Conservation (phyloP, 2,329 filamentous ascomycete genomes). For the Cyphellophora attinorum region DNA sequence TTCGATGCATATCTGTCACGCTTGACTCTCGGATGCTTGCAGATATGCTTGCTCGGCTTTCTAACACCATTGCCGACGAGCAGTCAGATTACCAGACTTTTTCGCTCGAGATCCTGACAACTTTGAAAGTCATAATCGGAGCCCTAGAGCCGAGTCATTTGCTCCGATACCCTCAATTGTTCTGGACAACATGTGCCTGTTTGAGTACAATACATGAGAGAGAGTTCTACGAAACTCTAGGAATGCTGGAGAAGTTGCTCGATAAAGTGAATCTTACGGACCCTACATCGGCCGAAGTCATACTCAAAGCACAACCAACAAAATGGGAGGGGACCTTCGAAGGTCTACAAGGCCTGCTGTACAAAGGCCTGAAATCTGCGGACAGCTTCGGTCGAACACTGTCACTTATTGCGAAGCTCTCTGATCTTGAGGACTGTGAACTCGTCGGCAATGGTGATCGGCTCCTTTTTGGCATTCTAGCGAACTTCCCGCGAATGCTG, state of each 20-base stretch:
- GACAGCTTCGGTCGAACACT: conserved; percentile 70
- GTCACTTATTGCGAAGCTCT: conserved; percentile 65
- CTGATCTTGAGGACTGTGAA: conserved; percentile 66
- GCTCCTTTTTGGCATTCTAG: conserved; percentile 75
- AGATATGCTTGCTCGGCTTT: conserved; percentile 90
- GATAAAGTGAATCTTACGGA: conserved; percentile 73
- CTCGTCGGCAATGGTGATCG: conserved; percentile 76
- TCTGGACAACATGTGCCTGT: conserved; percentile 96
- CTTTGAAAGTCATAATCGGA: conserved; percentile 79
- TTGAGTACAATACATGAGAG: conserved; percentile 93
- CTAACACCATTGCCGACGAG: conserved; percentile 94
- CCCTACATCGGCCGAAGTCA: conserved; percentile 55
- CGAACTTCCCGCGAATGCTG: conserved; percentile 82
- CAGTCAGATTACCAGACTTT: conserved; percentile 92
- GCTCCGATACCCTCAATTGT: conserved; percentile 83
- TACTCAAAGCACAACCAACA: conserved; percentile 69
- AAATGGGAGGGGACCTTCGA: conserved; percentile 87
- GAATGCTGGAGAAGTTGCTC: conserved; percentile 82
- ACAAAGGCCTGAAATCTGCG: conserved; percentile 86
- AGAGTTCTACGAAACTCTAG: conserved; percentile 83
- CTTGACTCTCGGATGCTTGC: conserved; percentile 90
- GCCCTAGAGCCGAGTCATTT: conserved; percentile 73
- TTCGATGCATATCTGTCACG: conserved; percentile 83
- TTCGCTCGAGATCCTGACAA: conserved; percentile 95
- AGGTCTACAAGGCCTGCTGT: conserved; percentile 73